Base-by-base conservation (phyloP, 1,284 basidiomycete genomes). In the Bondarzewia mesenterica region DNA sequence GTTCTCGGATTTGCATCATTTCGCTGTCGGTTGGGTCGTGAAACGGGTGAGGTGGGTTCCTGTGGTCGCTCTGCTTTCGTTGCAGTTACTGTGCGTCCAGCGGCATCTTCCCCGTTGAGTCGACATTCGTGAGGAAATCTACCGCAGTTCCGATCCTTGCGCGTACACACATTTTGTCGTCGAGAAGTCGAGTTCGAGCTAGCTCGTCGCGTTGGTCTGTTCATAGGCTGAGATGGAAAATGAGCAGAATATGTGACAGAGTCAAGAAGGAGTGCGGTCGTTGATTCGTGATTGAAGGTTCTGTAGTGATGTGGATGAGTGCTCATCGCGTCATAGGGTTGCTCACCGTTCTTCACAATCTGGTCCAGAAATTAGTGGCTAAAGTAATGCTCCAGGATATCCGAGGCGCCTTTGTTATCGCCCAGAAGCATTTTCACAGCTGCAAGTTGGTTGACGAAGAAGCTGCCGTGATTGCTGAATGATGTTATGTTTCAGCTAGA, bases 221-320 rank as follows among this genome's bases (percentile, higher is more conserved):
- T n/a, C n/a, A n/a, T n/a, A n/a, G n/a, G n/a, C 44, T 45, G 29
- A 7, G 4, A 5, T 10, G 8, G 29, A 23, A 22, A 26, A 5
- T 3, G 42, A 5, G 22, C n/a, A 12, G 15, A 5, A 4, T 12
- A 12, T 20, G 14, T 1, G 3, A 3, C 21, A 12, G 15, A 5
- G 12, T n/a, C 23, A 5, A 22, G 10, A 14, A 20, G 38, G 22
- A 25, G 29, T 29, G 36, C 44, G 44, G 81, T 77, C 72, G 80
- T 76, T 26, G 72, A 78, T 10, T 76, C 75, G 15, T 81, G 61
- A 53, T 81, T 81, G 60, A 77, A 80, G 8, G 70, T 25, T n/a
- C 32, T 10, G 38, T 40, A 40, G 20, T 40, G 38, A n/a, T 35
- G n/a, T 35, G 38, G 32, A 8, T n/a, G 77, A 73, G 1, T 79